These are phyloP conservation scores for Brassica incana DNA, from an alignment of 345 rosid species.

Conservation along the genomic window DNA sequence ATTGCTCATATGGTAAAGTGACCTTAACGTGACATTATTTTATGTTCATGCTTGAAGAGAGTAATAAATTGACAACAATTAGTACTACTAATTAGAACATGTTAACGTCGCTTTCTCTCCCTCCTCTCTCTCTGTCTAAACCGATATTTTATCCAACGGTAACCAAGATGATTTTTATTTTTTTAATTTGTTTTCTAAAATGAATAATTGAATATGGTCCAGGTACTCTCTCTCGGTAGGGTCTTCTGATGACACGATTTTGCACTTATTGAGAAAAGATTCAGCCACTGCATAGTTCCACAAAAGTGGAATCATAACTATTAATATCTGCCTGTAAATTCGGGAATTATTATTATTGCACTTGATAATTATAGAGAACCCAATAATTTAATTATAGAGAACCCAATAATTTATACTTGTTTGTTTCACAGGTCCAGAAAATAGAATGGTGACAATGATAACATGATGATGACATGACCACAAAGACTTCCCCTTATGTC, in stretches of 20 bases:
- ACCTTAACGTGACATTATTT: conserved; percentile 8
- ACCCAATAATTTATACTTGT: neutral
- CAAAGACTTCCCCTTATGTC: neutral
- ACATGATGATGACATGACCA: conserved; percentile 24
- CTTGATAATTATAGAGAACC: conserved; percentile 16
- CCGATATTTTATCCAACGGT: neutral
- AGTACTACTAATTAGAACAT: neutral
- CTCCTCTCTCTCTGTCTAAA: neutral
- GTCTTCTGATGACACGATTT: conserved; percentile 13
- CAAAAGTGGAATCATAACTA: conserved; percentile 24
- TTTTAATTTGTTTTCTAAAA: neutral
- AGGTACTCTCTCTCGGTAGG: conserved; percentile 18
- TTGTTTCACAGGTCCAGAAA: neutral
- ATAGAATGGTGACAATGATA: neutral
- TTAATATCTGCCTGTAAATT: conserved; percentile 12
- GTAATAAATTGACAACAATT: neutral
- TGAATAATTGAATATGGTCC: conserved; percentile 8
- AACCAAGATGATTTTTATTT: neutral
- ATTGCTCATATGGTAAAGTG: conserved; percentile 1
- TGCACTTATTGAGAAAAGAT: conserved; percentile 29
- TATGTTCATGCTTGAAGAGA: neutral
- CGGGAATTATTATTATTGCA: conserved; percentile 24
- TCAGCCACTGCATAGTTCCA: conserved; percentile 31
- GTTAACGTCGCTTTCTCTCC: neutral
- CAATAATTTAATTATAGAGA: conserved; percentile 4